Conservation (phyloP, 2,329 filamentous ascomycete genomes). For the Microdochium trichocladiopsis region DNA sequence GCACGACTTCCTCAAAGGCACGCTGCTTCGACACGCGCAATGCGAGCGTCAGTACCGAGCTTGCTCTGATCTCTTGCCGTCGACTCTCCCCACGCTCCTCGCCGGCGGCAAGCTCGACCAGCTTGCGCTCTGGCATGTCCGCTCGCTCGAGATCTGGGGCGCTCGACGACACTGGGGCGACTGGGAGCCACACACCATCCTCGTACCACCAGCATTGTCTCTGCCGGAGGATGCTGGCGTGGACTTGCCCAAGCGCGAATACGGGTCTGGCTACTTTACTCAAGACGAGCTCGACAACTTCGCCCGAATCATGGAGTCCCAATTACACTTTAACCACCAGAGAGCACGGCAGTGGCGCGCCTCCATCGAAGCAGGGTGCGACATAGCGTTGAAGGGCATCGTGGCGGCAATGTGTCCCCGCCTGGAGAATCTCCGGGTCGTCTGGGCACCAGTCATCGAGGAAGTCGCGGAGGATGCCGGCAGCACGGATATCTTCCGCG, state of each 20-base stretch:
- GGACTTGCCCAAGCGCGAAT: not conserved
- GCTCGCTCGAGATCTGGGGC: not conserved
- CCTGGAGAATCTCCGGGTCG: not conserved
- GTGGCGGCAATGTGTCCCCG: not conserved
- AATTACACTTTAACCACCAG: not conserved
- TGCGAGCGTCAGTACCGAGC: too few species aligned
- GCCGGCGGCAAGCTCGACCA: not conserved
- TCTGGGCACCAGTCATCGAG: not conserved
- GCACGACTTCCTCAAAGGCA: too few species aligned
- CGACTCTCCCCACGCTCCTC: not conserved
- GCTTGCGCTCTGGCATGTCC: not conserved
- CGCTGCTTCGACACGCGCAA: too few species aligned
- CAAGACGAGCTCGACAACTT: not conserved
- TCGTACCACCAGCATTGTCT: not conserved
- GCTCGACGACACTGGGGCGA: not conserved
- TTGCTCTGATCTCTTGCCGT: not conserved
- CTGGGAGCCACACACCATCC: not conserved
- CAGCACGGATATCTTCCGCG: too few species aligned
- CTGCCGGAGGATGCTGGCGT: not conserved
- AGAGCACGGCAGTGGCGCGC: not conserved
- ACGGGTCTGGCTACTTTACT: not conserved
- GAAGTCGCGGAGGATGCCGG: not conserved
- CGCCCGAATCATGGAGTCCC: not conserved
- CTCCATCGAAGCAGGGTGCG: not conserved
- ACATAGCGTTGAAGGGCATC: not conserved